A percentile compares a stretch with the other conserved stretches of the same genome.
Evolutionary conservation across 352 stramenopile genomes (phyloP).

Genomic region (Pythium pyrilobum): DNA sequence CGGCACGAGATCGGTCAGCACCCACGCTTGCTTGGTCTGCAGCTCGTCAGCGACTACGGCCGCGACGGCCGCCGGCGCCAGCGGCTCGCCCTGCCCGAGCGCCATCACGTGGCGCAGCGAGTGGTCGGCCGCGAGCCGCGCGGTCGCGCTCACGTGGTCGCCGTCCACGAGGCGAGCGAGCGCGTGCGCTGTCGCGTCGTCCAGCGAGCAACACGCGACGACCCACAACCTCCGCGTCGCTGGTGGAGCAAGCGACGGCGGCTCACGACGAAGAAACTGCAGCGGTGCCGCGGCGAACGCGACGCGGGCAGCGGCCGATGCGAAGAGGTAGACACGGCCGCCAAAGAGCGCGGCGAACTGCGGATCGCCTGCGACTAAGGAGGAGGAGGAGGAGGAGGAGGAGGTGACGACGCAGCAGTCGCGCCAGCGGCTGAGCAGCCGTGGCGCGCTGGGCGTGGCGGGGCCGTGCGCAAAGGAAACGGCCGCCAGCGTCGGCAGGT

Average conservation of each 20-base stretch:
- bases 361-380: slow-evolving; percentile 31
- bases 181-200: neutral
- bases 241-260: slow-evolving; percentile 11
- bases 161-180: slow-evolving; percentile 18
- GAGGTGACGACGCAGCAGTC: slow-evolving; percentile 55
- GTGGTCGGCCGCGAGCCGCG: slow-evolving; percentile 22
- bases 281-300: slow-evolving; percentile 39
- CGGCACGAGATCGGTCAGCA: slow-evolving; percentile 47
- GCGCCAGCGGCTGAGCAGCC: slow-evolving; percentile 44
- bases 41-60: slow-evolving; percentile 21
- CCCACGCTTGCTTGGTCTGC: slow-evolving; percentile 21
- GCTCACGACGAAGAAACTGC: slow-evolving; percentile 35
- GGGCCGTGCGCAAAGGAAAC: slow-evolving; percentile 14
- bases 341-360: slow-evolving; percentile 35
- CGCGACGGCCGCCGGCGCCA: slow-evolving; percentile 20
- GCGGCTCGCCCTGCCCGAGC: slow-evolving; percentile 30
- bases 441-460: neutral
- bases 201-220: slow-evolving; percentile 11
- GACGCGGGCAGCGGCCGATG: slow-evolving; percentile 25
- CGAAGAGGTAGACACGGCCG: slow-evolving; percentile 50
- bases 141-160: slow-evolving; percentile 21
- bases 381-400: slow-evolving; percentile 2
- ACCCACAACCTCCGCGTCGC: slow-evolving; percentile 43
- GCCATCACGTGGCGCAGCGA: slow-evolving; percentile 32
- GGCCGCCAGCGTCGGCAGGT: slow-evolving; percentile 14